Evolutionary conservation across 805 yeast genomes (phyloP), one percentile per base, ranked within the genome.

Genomic region (Zygoascus flipseniorum): DNA sequence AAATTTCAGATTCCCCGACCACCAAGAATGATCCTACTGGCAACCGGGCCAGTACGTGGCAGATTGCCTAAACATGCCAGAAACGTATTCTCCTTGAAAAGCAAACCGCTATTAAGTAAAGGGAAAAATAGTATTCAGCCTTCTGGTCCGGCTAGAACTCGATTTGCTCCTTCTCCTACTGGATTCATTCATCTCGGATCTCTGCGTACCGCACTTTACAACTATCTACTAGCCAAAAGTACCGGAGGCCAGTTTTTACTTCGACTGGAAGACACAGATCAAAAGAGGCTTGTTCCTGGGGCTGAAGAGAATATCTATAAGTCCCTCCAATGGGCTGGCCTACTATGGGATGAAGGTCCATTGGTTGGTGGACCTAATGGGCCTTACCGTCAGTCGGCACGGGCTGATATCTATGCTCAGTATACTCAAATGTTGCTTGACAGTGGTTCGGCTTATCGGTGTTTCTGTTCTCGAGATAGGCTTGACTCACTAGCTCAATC

Each of bases 151-250:
- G 95, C 82, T 0, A 69, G 97, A 58, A 87, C 98, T 0, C 72
- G 99, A 58, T 93, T 93, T 69, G 99, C 99, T 0, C 99, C 99
- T 0, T 89, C 97, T 1, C 99, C 99, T 1, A 93, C 99, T 0
- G 99, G 99, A 0, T 80, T 80, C 56, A 73, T 93, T n/a, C 99
- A 93, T 66, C 66, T 93, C 55, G 99, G 99, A 0, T 90, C 97
- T 0, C 65, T 93, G 47, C 72, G 99, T 66, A 93, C 99, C 0
- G 98, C 98, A 0, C 69, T 93, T 18, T 93, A 89, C 69, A 93
- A 93, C 67, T 93, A 83, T 62, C 68, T 93, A 16, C 70, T 87
- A 14, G 98, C 99, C 0, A 80, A 74, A 60, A 75, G 78, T 52
- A 88, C 96, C 0, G 79, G 80, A 0, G 99, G 99, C 0, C 78